Conservation (phyloP, 2,329 filamentous ascomycete genomes). For the Arthrobotrys sinensis region DNA sequence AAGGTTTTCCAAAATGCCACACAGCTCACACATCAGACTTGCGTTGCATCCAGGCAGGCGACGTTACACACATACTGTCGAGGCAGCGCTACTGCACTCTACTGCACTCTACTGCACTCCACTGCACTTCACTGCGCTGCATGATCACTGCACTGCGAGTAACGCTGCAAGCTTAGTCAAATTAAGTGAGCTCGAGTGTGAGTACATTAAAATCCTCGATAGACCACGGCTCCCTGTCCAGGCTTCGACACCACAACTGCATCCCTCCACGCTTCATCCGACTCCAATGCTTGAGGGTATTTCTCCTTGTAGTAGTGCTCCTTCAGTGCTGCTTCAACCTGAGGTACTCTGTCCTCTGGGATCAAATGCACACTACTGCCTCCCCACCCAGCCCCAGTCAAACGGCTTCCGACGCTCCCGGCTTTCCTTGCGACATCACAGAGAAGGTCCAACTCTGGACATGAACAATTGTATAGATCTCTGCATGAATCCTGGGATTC, state of each 20-base stretch:
- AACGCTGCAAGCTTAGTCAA: background rate
- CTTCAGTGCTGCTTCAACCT: slow-evolving; percentile 82
- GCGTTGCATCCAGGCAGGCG: slow-evolving; percentile 5
- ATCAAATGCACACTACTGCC: slow-evolving; percentile 96
- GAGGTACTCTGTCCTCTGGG: slow-evolving; percentile 83
- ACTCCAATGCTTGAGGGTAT: slow-evolving; percentile 74
- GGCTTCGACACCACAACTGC: slow-evolving; percentile 93
- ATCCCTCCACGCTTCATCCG: slow-evolving; percentile 80
- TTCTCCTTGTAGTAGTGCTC: slow-evolving; percentile 85
- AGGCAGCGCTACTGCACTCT: background rate
- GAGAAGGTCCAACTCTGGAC: slow-evolving; percentile 89
- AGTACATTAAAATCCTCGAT: slow-evolving; percentile 50
- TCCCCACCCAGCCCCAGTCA: slow-evolving; percentile 97
- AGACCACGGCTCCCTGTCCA: slow-evolving; percentile 74
- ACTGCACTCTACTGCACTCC: too few species aligned
- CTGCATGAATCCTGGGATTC: slow-evolving; percentile 89
- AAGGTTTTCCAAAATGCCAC: slow-evolving; percentile 18
- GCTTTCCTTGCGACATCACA: slow-evolving; percentile 83
- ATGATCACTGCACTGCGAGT: slow-evolving; percentile 4
- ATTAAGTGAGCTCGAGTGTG: background rate
- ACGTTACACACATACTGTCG: slow-evolving; percentile 10
- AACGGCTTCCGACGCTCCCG: slow-evolving; percentile 85
- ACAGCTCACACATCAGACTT: slow-evolving; percentile 13
- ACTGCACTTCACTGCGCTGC: background rate
- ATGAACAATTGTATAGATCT: slow-evolving; percentile 91